These are phyloP conservation scores for Penicillium goetzii DNA, from an alignment of 495 filamentous ascomycete species.

Conservation along the genomic window DNA sequence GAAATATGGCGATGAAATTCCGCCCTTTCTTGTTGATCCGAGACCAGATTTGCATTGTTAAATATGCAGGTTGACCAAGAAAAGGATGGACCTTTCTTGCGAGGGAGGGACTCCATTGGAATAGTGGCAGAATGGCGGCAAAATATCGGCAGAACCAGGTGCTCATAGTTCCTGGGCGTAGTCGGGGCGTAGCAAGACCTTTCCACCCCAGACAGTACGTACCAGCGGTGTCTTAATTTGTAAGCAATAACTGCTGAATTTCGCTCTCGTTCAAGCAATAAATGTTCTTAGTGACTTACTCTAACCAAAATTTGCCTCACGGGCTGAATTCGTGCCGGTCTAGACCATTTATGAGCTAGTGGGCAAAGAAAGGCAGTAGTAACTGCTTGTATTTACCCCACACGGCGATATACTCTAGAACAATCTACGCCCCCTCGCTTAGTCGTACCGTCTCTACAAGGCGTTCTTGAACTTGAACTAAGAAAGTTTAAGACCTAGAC, in stretches of 20 bases:
- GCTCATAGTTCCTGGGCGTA: too few relatives aligned
- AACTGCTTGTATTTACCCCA: background rate
- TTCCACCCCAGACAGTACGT: too few relatives aligned
- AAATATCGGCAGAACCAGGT: too few relatives aligned
- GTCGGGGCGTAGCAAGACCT: too few relatives aligned
- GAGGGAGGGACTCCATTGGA: too few relatives aligned
- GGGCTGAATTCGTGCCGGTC: background rate
- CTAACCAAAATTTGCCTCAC: background rate
- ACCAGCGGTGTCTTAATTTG: too few relatives aligned
- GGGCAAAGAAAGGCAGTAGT: background rate
- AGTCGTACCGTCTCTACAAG: background rate
- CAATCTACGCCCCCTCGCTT: background rate
- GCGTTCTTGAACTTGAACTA: background rate
- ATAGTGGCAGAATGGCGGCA: too few relatives aligned
- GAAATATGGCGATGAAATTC: too few relatives aligned
- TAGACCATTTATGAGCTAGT: background rate
- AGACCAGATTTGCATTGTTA: too few relatives aligned
- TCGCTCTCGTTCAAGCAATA: background rate
- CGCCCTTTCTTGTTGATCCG: too few relatives aligned
- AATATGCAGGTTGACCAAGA: too few relatives aligned
- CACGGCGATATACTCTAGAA: background rate
- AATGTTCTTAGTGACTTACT: background rate
- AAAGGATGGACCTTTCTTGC: too few relatives aligned
- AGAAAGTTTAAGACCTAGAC: background rate
- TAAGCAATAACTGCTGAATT: background rate